These are phyloP conservation scores for Flaveria linearis DNA, from an alignment of 129 eudicot species.

Conservation along the genomic window DNA sequence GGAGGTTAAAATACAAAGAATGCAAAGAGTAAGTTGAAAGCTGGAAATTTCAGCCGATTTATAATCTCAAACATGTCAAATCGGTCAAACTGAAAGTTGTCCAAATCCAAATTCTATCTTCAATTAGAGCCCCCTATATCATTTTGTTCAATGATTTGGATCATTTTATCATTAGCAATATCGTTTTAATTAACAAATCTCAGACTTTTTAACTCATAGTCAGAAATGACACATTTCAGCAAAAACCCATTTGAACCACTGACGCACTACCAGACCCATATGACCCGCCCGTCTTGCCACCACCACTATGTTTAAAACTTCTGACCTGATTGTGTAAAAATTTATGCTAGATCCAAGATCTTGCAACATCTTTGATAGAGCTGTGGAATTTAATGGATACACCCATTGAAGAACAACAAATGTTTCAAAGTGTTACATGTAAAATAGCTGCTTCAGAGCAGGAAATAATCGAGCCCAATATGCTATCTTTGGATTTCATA, in stretches of 20 bases:
- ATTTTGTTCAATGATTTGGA: background rate
- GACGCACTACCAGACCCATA: background rate
- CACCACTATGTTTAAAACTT: background rate
- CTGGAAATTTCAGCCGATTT: background rate
- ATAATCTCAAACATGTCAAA: background rate
- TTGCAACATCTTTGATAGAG: slow-evolving; percentile 70
- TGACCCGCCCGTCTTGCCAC: background rate
- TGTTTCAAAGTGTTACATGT: slow-evolving; percentile 68
- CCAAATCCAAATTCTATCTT: background rate
- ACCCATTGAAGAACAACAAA: slow-evolving; percentile 75
- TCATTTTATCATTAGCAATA: too few species aligned
- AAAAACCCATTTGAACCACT: background rate
- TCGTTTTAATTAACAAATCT: background rate
- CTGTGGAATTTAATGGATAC: slow-evolving; percentile 85
- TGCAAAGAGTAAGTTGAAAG: slow-evolving; percentile 53
- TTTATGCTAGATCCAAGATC: slow-evolving; percentile 65
- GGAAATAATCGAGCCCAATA: slow-evolving; percentile 63
- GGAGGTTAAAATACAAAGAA: slow-evolving; percentile 61
- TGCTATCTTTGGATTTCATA: slow-evolving; percentile 64
- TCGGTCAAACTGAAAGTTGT: background rate
- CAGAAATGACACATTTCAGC: too few species aligned
- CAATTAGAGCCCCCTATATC: background rate
- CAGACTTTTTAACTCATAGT: too few species aligned
- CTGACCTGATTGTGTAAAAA: slow-evolving; percentile 17
- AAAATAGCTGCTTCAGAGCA: slow-evolving; percentile 75